These are phyloP conservation scores for Aspergillus sp. DNA, from an alignment of 2,329 filamentous ascomycete genomes.

Conservation along the genomic window DNA sequence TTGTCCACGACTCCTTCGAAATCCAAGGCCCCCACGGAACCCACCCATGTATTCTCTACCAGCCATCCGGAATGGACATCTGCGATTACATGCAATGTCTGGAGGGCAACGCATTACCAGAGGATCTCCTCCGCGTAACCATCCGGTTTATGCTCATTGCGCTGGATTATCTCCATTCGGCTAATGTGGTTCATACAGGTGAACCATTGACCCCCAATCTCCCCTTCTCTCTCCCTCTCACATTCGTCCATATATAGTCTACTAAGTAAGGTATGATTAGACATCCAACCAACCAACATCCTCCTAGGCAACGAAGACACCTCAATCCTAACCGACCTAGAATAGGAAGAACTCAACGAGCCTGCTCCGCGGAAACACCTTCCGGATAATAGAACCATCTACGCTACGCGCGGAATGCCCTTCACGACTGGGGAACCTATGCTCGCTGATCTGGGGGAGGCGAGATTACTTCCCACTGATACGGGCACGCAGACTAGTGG, in stretches of 20 bases:
- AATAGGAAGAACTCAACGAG: conserved; percentile 38
- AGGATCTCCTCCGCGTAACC: conserved; percentile 25
- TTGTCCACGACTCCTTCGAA: conserved; percentile 31
- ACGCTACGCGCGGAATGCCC: conserved; percentile 40
- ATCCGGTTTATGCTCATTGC: conserved; percentile 84
- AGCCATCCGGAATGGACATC: conserved; percentile 22
- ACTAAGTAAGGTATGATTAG: conserved; percentile 15
- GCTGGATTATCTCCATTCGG: conserved; percentile 84
- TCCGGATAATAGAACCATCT: conserved; percentile 41
- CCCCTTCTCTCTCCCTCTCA: neutral
- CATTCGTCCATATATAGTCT: neutral
- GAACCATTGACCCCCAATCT: neutral
- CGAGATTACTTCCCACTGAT: conserved; percentile 22
- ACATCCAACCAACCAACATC: conserved; percentile 47
- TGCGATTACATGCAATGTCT: conserved; percentile 25
- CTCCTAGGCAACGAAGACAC: conserved; percentile 41
- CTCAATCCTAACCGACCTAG: conserved; percentile 36
- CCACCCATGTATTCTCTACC: conserved; percentile 30
- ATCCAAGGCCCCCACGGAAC: conserved; percentile 26
- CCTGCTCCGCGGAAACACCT: conserved; percentile 45
- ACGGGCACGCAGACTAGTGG: too few relatives aligned
- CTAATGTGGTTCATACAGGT: conserved; percentile 58
- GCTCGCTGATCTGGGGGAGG: conserved; percentile 51
- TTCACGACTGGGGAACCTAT: conserved; percentile 35
- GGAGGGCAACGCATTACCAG: conserved; percentile 23